Base-by-base conservation (phyloP, 2,329 filamentous ascomycete species). In the Penicillium aurantiogriseum region DNA sequence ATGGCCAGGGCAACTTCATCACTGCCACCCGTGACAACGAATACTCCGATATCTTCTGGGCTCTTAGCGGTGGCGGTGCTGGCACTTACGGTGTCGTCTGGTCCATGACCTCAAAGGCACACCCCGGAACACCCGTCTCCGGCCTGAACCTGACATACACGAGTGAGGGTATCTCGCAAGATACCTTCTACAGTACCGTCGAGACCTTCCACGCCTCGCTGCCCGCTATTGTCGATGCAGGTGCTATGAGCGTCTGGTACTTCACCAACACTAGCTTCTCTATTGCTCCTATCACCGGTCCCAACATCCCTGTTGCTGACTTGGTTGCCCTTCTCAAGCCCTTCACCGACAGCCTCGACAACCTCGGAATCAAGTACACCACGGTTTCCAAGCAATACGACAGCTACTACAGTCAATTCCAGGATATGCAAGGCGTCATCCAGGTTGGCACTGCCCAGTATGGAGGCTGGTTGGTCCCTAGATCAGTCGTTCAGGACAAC, bases 31-130 rank as follows among this genome's bases (percentile, higher is more conserved):
- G 55, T 11, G 59, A 64, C 0, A 59, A 63, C 10, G 38, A 62
- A 15, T 19, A 64, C 29, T 56, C 63, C 4, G 64, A 67, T 49
- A 33, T 67, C 19, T 67, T 58, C 52, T 67, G 64, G 64, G 63
- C 63, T 23, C 50, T 67, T 2, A 60, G 59, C 21, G 65, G 65
- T 19, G 63, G 63, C 4, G 63, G 65, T 2, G 81, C 79, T 10
- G 83, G 84, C 17, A 86, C 79, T 31, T 88, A 82, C 62, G 85
- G 77, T 2, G 76, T 87, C 2, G 82, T 87, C 2, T 69, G 79
- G 17, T 83, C 81, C 2, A 76, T 86, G 68, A 86, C 82, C 0
- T 74, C 80, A 40, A 82, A 81, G 59, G 77, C 80, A 1, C 76
- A 85, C 66, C 71, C 75, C 0, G 77, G 81, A 54, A 68, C 68